Evolutionary conservation across 257 asterid genomes (phyloP), one percentile per base, ranked within the genome.

Genomic region (Solanum verrucosum): DNA sequence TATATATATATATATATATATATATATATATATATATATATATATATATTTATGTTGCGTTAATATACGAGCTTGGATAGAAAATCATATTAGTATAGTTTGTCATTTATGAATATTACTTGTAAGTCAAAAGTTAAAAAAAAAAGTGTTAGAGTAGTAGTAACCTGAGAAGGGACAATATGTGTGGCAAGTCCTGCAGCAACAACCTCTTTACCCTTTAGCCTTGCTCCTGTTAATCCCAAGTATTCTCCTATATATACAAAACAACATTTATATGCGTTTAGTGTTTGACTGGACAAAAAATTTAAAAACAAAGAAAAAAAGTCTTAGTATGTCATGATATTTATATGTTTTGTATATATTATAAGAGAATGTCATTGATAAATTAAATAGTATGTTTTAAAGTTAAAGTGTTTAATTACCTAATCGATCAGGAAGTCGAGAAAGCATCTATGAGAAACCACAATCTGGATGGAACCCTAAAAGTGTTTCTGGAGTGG

Each of bases 401-500:
- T 15, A 52, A 52, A 52, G 23, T 52, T 18, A 52, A 16, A 52
- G 9, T 52, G n/a, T 18, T 52, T 16, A 52, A 52, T 52, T 52
- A 60, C 98, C 99, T 37, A 96, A 91, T 90, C 91, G 89, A 83
- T 95, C 98, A 27, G 95, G 95, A 81, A 96, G 95, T 86, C 87
- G 97, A 5, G 98, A 93, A 49, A 91, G 95, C 9, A 93, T 92
- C 92, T 95, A 96, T 3, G 99, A 96, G 91, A 96, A 95, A 89
- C 99, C 90, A 92, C 98, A 95, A 89, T 96, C 98, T 23, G 98
- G 93, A 63, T 96, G 98, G 90, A 93, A 95, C 44, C 99, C 99
- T 84, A 96, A 89, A 89, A 98, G 91, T 73, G 98, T 98, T 91
- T 96, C 99, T 37, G 99, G 98, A 85, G 98, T 96, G 16, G 98